phyloP scores from a whole-genome alignment of 2,329 filamentous ascomycete genomes.

The Mariannaea elegans region DNA sequence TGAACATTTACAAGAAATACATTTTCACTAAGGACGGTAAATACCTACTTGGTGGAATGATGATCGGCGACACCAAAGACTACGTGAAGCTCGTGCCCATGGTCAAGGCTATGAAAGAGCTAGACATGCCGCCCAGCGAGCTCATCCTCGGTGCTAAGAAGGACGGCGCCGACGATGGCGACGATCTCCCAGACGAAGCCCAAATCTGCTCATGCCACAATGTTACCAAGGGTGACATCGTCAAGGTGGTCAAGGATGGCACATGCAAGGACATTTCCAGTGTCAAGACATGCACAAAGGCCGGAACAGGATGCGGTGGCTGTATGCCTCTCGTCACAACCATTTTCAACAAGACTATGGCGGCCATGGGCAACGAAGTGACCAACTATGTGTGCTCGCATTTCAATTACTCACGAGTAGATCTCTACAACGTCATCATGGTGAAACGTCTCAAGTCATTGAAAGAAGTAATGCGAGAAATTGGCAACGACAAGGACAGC shows the following conservation, averaged over 20 bases:
- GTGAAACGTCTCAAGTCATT: slow-evolving; percentile 81
- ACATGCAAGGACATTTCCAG: slow-evolving; percentile 83
- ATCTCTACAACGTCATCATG: slow-evolving; percentile 89
- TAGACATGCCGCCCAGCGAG: slow-evolving; percentile 81
- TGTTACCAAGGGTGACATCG: slow-evolving; percentile 84
- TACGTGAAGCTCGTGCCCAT: slow-evolving; percentile 90
- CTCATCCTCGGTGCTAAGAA: slow-evolving; percentile 83
- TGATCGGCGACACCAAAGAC: slow-evolving; percentile 92
- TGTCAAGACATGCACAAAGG: slow-evolving; percentile 90
- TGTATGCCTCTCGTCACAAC: slow-evolving; percentile 89
- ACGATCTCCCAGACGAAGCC: slow-evolving; percentile 83
- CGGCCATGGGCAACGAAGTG: slow-evolving; percentile 84
- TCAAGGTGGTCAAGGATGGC: slow-evolving; percentile 76
- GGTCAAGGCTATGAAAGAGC: slow-evolving; percentile 82
- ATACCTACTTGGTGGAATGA: slow-evolving; percentile 93
- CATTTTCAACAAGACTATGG: slow-evolving; percentile 91
- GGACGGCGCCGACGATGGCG: slow-evolving; percentile 74
- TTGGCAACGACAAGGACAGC: slow-evolving; percentile 75
- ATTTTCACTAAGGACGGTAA: slow-evolving; percentile 90
- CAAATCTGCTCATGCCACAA: slow-evolving; percentile 96
- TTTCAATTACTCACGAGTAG: slow-evolving; percentile 83
- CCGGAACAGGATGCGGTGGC: slow-evolving; percentile 88
- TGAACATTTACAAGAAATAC: slow-evolving; percentile 92
- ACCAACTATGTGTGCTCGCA: slow-evolving; percentile 88
- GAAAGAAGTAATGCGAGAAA: slow-evolving; percentile 78